Conservation (phyloP, 75 land plant species). For the Picea sitchensis region DNA sequence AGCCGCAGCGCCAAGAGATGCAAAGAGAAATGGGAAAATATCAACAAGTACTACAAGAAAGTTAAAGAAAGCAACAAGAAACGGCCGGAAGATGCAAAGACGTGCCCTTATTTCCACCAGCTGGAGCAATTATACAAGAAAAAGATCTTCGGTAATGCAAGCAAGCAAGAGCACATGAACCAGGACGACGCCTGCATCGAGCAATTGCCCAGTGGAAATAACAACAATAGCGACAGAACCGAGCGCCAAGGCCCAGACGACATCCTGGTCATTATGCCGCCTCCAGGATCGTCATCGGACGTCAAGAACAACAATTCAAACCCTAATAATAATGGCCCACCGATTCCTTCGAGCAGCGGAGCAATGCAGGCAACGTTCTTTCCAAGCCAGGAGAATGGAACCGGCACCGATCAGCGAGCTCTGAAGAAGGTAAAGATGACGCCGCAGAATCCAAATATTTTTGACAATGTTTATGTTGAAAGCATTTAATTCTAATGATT, state of each 20-base stretch:
- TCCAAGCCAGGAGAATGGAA: constrained; percentile 6
- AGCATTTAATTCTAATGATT: neutral
- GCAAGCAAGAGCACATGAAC: constrained; percentile 2
- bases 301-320: neutral
- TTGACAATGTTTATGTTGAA: neutral
- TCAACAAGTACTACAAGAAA: constrained; percentile 34
- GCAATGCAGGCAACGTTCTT: neutral
- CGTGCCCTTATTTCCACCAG: constrained; percentile 58
- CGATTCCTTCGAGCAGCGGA: neutral
- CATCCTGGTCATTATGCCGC: constrained; percentile 15
- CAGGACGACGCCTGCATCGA: neutral
- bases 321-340: constrained; percentile 1
- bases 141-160: constrained; percentile 12
- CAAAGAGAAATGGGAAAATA: constrained; percentile 70
- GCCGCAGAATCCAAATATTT: neutral
- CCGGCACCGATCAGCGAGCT: constrained; percentile 1
- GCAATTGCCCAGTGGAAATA: neutral
- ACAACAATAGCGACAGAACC: neutral
- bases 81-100: constrained; percentile 56
- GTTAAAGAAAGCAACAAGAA: constrained; percentile 48
- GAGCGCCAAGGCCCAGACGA: neutral
- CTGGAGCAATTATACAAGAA: constrained; percentile 40
- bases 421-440: constrained; percentile 3
- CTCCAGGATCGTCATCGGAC: constrained; percentile 4
- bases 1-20: constrained; percentile 55